These are phyloP conservation scores for Chlorella vulgaris DNA, from an alignment of 139 green algal genomes.

Conservation along the genomic window DNA sequence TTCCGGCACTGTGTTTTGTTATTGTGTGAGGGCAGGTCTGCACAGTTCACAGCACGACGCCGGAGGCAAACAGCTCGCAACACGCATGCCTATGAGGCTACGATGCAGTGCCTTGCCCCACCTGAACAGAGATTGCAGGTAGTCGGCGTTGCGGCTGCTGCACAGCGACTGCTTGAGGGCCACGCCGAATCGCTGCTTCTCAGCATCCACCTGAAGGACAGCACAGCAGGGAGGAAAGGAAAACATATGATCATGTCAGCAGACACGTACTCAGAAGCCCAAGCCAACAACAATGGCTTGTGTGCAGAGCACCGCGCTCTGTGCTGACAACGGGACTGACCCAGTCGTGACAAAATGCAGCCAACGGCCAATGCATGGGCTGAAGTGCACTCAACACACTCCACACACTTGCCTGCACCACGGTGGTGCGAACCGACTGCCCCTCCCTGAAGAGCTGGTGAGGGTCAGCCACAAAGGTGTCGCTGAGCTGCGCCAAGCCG, in stretches of 20 bases:
- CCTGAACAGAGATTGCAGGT: conserved; percentile 52
- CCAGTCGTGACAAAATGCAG: neutral
- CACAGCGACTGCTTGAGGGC: conserved; percentile 69
- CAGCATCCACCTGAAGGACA: conserved; percentile 36
- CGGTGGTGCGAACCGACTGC: conserved; percentile 74
- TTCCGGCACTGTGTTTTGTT: no score
- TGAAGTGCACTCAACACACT: neutral
- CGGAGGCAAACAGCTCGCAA: no score
- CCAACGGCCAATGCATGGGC: neutral
- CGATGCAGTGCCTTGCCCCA: no score
- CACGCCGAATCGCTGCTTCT: conserved; percentile 48
- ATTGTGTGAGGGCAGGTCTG: neutral
- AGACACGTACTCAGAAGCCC: neutral
- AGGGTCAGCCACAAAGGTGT: conserved; percentile 82
- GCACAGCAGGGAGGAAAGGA: neutral
- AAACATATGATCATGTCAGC: neutral
- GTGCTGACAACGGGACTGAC: neutral
- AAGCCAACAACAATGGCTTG: no score
- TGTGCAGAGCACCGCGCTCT: neutral
- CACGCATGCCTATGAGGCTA: no score
- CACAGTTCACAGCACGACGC: no score
- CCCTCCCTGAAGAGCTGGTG: conserved; percentile 61
- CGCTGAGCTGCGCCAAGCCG: conserved; percentile 77
- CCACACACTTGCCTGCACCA: conserved; percentile 41
- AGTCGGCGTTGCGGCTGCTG: conserved; percentile 41